Evolutionary conservation across 257 asterid genomes (phyloP), one percentile per base, ranked within the genome.

Genomic region (Rubia yunnanensis): DNA sequence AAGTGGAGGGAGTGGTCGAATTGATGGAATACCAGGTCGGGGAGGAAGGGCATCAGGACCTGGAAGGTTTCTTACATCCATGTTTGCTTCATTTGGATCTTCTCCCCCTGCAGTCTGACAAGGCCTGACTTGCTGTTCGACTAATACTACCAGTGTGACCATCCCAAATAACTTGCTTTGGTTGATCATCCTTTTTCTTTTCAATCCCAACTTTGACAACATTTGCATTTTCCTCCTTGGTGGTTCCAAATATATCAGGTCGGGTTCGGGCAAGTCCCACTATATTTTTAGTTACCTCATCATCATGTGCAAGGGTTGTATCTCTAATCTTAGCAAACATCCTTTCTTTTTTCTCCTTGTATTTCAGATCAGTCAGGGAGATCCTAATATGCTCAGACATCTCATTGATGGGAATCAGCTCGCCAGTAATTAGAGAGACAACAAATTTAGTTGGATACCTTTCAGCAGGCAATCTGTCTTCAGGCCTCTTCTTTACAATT

Each of bases 381-480:
- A 91, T 91, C 78, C 98, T 88, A 86, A 91, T 91, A 82, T 91
- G 96, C 66, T 91, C 98, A 23, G 98, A 91, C 98, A 88, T 91
- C 83, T 91, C 98, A 76, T 71, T 86, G 61, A 86, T 80, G 61
- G 72, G 92, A 74, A 91, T 82, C 44, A 91, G 83, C 85, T 91
- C 98, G 17, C 92, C 95, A 5, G 96, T 91, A 32, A 91, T 91
- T 11, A 96, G 96, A 57, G 96, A 91, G 70, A 91, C 85, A 20
- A 81, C 94, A 80, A 67, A 85, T 61, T 86, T 88, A 22, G 89
- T 85, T 44, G 95, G 85, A 76, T 91, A 95, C 75, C 94, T 86
- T 77, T 91, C 98, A 53, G 94, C 82, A 26, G 81, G 84, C 64
- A 82, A 73, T 73, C 98, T 88, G 52, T 91, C 92, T 80, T 91